phyloP scores from a whole-genome alignment of 805 yeast genomes.

The Scheffersomyces lignosus region DNA sequence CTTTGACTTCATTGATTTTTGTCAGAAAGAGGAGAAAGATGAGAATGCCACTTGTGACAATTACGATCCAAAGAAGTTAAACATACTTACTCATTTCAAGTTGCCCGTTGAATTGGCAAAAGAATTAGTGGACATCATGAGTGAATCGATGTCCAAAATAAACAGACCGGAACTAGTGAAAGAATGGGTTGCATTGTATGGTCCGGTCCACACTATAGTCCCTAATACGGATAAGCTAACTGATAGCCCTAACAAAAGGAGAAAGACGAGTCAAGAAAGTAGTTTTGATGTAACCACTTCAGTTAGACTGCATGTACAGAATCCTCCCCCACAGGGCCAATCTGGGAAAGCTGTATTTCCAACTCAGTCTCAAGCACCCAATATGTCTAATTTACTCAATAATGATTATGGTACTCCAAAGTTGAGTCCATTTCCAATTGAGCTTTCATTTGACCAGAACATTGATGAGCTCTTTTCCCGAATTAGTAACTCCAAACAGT shows the following conservation, averaged over 20 bases:
- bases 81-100: background rate
- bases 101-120: conserved; percentile 5
- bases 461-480: background rate
- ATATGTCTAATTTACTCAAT: background rate
- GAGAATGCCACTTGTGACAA: background rate
- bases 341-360: background rate
- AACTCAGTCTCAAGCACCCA: background rate
- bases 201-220: background rate
- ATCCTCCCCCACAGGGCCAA: background rate
- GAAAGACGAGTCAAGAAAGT: too few relatives aligned
- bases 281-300: too few relatives aligned
- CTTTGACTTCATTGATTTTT: background rate
- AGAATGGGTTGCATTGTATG: background rate
- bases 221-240: too few relatives aligned
- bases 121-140: conserved; percentile 4
- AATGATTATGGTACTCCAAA: background rate
- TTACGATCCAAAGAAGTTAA: background rate
- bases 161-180: background rate
- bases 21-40: background rate
- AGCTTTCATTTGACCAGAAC: background rate
- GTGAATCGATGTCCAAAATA: background rate
- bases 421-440: background rate
- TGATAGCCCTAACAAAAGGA: too few relatives aligned
- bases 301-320: background rate
- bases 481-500: background rate